Evolutionary conservation across 345 rosid species (phyloP).

Genomic region (Citrus sp.): DNA sequence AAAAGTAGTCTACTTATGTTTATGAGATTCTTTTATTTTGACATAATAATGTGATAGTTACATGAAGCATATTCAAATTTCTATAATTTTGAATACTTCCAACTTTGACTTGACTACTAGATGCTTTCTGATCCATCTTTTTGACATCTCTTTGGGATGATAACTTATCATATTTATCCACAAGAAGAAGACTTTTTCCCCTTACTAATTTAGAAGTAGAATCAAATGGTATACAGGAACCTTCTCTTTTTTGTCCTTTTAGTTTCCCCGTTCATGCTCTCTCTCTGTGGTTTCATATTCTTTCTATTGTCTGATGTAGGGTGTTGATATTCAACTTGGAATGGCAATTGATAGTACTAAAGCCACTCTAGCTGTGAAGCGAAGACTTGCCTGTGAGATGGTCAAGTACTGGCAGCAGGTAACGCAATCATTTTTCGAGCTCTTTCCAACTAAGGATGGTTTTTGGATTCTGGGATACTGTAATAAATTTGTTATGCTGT

Average conservation of each 20-base stretch:
- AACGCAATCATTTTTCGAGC: constrained; percentile 7
- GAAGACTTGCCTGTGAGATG: constrained; percentile 99
- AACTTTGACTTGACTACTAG: neutral
- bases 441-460: neutral
- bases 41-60: neutral
- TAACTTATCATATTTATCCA: neutral
- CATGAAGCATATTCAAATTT: neutral
- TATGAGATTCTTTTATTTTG: neutral
- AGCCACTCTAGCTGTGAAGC: constrained; percentile 98
- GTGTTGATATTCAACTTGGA: constrained; percentile 96
- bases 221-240: neutral
- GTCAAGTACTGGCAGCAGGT: constrained; percentile 99
- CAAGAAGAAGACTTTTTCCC: neutral
- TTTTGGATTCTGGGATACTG: constrained; percentile 5
- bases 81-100: neutral
- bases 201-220: neutral
- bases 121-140: neutral
- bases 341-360: constrained; percentile 97
- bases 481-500: neutral
- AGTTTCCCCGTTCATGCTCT: neutral
- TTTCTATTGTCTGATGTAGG: constrained; percentile 43
- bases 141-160: neutral
- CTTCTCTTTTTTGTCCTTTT: neutral
- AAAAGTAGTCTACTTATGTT: neutral
- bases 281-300: constrained; percentile 11